Conservation (phyloP, 2,329 filamentous ascomycete genomes). For the Stagonosporopsis rhizophila region DNA sequence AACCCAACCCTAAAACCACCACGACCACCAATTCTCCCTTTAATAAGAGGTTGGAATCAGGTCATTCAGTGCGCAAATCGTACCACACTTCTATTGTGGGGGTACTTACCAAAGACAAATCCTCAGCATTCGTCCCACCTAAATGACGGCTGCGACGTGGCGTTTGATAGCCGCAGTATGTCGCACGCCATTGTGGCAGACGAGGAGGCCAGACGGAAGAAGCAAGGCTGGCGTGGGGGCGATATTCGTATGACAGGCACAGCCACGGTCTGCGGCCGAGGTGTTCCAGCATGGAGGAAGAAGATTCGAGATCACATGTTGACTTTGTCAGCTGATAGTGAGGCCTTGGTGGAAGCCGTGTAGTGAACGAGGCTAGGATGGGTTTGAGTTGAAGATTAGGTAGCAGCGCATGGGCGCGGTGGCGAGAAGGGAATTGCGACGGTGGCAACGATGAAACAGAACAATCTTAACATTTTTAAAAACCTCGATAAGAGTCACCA, state of each 20-base stretch:
- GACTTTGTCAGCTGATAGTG: not conserved
- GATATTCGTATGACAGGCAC: conserved; percentile 21
- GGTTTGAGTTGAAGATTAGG: not conserved
- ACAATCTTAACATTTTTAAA: not conserved
- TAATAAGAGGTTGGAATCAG: not conserved
- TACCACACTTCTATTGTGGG: not conserved
- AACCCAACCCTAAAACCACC: conserved; percentile 4
- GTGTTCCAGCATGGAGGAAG: not conserved
- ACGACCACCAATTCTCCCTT: not conserved
- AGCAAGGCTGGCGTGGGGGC: conserved; percentile 24
- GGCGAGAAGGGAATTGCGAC: not conserved
- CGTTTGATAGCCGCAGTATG: not conserved
- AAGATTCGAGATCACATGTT: not conserved
- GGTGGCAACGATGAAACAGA: not conserved
- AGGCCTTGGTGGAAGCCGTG: not conserved
- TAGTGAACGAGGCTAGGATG: not conserved
- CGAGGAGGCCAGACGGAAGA: conserved; percentile 13
- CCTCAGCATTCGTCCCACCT: not conserved
- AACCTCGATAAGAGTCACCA: not conserved
- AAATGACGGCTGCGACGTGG: not conserved
- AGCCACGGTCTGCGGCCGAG: conserved; percentile 24
- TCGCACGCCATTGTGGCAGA: conserved; percentile 5
- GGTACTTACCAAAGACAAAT: not conserved
- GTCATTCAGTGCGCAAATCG: not conserved
- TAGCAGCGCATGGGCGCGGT: not conserved